Percentiles rank a stretch among this genome's conserved stretches.
Conservation (phyloP, 1,139 yeast species). For the Pichia sp. region DNA sequence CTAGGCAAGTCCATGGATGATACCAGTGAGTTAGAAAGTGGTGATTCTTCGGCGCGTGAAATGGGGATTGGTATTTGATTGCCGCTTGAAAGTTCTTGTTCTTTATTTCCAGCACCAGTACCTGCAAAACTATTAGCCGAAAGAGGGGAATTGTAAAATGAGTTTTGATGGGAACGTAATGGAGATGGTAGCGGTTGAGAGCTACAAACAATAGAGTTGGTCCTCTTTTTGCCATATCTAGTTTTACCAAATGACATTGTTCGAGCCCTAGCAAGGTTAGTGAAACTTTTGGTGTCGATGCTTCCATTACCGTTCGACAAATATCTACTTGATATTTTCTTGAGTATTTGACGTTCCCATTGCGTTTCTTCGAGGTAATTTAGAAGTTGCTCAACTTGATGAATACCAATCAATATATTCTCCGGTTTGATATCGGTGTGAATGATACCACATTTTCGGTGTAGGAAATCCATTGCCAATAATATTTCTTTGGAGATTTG, state of each 20-base stretch:
- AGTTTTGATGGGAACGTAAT: constrained; percentile 24
- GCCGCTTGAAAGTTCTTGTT: no score
- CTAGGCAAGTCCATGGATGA: constrained; percentile 10
- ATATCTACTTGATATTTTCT: constrained; percentile 22
- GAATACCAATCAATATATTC: constrained; percentile 74
- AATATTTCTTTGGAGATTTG: constrained; percentile 76
- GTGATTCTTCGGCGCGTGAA: no score
- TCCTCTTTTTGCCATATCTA: constrained; percentile 36
- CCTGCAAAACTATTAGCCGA: constrained; percentile 1
- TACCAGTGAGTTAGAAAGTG: constrained; percentile 12
- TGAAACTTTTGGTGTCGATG: constrained; percentile 13
- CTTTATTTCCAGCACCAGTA: background rate
- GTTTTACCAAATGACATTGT: constrained; percentile 22
- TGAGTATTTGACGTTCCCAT: constrained; percentile 27
- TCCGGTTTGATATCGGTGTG: constrained; percentile 92
- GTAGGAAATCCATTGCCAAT: constrained; percentile 72
- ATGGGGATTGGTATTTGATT: constrained; percentile 8
- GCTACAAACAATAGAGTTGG: constrained; percentile 71
- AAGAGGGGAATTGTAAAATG: constrained; percentile 23
- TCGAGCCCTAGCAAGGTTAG: constrained; percentile 11
- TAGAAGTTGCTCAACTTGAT: constrained; percentile 67
- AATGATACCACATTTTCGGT: constrained; percentile 80
- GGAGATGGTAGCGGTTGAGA: constrained; percentile 39
- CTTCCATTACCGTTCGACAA: constrained; percentile 13
- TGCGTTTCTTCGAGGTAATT: constrained; percentile 48